Evolutionary conservation across 805 yeast genomes (phyloP).

Genomic region (Lachancea cidri): DNA sequence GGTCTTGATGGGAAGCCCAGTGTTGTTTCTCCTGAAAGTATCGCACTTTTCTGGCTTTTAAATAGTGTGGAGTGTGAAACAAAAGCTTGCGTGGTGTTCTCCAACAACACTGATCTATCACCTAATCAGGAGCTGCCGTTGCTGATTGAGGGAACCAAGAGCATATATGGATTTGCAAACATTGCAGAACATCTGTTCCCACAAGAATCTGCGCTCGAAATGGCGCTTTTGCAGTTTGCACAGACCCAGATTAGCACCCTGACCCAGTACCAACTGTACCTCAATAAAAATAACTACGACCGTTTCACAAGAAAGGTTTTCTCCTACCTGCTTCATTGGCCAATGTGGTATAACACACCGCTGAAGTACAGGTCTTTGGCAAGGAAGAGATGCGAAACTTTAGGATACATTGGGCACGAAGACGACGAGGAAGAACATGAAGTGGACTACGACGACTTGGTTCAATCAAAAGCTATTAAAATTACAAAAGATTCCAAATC

Average conservation of each 20-base stretch:
- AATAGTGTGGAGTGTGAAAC: conserved; percentile 9
- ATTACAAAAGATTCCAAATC: conserved; percentile 20
- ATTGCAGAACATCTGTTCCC: conserved; percentile 34
- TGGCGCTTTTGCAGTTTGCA: conserved; percentile 41
- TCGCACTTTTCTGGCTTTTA: conserved; percentile 27
- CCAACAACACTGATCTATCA: conserved; percentile 54
- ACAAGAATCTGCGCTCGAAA: conserved; percentile 38
- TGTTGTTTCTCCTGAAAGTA: conserved; percentile 25
- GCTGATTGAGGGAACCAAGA: conserved; percentile 25
- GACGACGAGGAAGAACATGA: conserved; percentile 15
- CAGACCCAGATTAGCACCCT: conserved; percentile 40
- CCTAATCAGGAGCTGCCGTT: conserved; percentile 47
- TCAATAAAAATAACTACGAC: conserved; percentile 56
- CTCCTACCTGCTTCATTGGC: conserved; percentile 54
- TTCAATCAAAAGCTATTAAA: conserved; percentile 29
- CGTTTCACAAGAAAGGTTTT: conserved; percentile 52
- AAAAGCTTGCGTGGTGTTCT: conserved; percentile 41
- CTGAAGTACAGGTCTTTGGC: conserved; percentile 15
- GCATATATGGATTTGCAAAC: conserved; percentile 39
- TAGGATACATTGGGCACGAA: conserved; percentile 17
- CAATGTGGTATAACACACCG: conserved; percentile 71
- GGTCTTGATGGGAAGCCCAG: conserved; percentile 25
- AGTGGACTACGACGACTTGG: conserved; percentile 14
- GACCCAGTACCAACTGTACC: conserved; percentile 52
- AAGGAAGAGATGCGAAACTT: conserved; percentile 16